Base-by-base conservation (phyloP, 2,329 filamentous ascomycete species). In the Orbilia brochopaga region DNA sequence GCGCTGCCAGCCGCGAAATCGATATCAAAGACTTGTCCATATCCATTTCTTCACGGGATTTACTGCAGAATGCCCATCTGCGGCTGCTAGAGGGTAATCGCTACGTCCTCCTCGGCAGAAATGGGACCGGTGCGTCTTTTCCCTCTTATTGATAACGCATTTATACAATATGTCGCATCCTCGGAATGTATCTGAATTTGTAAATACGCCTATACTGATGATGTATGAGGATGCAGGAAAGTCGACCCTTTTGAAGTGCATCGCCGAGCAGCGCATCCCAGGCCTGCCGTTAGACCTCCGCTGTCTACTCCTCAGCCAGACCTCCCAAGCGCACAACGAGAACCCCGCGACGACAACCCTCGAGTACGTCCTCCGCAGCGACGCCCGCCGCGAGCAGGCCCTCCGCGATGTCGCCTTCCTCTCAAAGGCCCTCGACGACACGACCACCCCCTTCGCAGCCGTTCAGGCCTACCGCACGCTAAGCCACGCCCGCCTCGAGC, bases 31-130 rank as follows among this genome's bases (percentile, higher is more conserved):
- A 89, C 52, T 82, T 93, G n/a, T 86, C 83, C 65, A 88, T 92
- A 72, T 84, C 85, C 0, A 85, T 92, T 51, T 63, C 61, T 11
- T 58, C 37, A 3, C 42, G 63, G 23, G 90, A 94, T 78, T 85
- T 95, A 4, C 82, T 95, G 1, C 82, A 82, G 8, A 86, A 89
- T 78, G 89, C 88, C 0, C 87, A 87, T 64, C 80, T 95, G 37
- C 85, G 87, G 23, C 80, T 95, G 1, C 90, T 93, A 74, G 85
- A 87, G 55, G 88, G 89, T 0, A 83, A 87, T 51, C 84, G 89
- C 72, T 95, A 95, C 81, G 90, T 90, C 0, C 81, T 95, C 1
- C 82, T 93, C 19, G 91, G 91, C 0, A 84, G 90, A 5, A 95
- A 95, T 79, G 91, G 91, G 0, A 89, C 87, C 1, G 91, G 91